These are phyloP conservation scores for Pseudogymnoascus sp. DNA, from an alignment of 2,329 filamentous ascomycete species.

Conservation along the genomic window DNA sequence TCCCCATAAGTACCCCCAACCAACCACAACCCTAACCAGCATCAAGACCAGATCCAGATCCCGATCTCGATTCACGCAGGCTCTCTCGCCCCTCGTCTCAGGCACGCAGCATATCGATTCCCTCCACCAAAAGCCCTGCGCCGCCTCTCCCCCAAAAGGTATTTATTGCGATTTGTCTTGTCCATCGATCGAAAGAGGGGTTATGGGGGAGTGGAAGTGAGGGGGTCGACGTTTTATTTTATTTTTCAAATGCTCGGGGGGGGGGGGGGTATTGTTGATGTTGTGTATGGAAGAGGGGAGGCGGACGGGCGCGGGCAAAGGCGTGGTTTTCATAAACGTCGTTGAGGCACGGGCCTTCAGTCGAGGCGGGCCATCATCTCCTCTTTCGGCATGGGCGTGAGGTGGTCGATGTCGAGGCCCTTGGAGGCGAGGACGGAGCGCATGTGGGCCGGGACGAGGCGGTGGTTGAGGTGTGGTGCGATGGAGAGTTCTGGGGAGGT, in stretches of 20 bases:
- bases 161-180: neutral
- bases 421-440: slow-evolving; percentile 63
- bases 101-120: neutral
- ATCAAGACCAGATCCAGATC: neutral
- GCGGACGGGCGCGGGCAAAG: neutral
- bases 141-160: neutral
- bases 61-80: neutral
- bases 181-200: neutral
- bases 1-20: neutral
- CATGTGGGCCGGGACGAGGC: slow-evolving; percentile 79
- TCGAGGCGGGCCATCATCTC: slow-evolving; percentile 98
- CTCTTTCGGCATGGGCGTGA: slow-evolving; percentile 82
- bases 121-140: neutral
- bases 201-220: neutral
- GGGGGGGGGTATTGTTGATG: neutral
- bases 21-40: neutral
- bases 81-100: neutral
- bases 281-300: neutral
- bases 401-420: slow-evolving; percentile 87
- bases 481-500: slow-evolving; percentile 78
- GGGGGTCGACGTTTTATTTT: neutral
- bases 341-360: slow-evolving; percentile 42
- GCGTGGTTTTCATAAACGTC: neutral
- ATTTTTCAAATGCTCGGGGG: neutral
- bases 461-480: slow-evolving; percentile 73